Percentiles rank a stretch among this genome's conserved stretches.
phyloP scores from a whole-genome alignment of 140 eudicot genomes.

The Stevia rebaudiana region DNA sequence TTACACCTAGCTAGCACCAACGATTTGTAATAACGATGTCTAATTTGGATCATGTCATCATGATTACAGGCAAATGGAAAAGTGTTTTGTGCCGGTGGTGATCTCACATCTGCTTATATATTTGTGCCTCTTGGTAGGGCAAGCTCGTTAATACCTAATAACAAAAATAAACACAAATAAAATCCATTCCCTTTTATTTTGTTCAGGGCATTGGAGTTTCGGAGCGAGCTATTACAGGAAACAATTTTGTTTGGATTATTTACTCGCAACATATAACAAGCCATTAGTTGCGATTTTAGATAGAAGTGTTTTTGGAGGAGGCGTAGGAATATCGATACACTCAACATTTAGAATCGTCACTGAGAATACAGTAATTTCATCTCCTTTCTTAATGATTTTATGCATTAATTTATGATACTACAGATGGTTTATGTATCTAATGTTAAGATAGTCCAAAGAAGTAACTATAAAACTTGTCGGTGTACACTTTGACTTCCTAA shows the following conservation, averaged over 20 bases:
- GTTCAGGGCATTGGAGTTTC: slow-evolving; percentile 48
- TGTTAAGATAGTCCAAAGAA: no score
- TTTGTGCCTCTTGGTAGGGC: slow-evolving; percentile 30
- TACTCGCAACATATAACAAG: slow-evolving; percentile 45
- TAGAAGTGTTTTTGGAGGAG: slow-evolving; percentile 59
- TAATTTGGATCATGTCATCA: neutral
- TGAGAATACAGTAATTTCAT: slow-evolving; percentile 55
- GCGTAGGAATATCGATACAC: slow-evolving; percentile 52
- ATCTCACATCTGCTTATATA: slow-evolving; percentile 29
- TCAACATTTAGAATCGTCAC: slow-evolving; percentile 44
- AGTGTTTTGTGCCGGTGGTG: slow-evolving; percentile 58
- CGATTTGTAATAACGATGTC: neutral
- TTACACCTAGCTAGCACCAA: neutral
- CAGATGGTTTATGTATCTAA: no score
- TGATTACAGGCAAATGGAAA: slow-evolving; percentile 39
- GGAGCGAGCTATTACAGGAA: slow-evolving; percentile 33
- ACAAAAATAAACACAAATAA: neutral
- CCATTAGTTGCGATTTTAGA: slow-evolving; percentile 37
- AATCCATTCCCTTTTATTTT: neutral
- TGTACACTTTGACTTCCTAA: no score
- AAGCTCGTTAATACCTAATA: neutral
- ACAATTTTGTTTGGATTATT: slow-evolving; percentile 39
- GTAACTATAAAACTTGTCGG: no score
- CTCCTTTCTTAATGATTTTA: no score
- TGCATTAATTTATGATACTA: no score